Evolutionary conservation across 495 filamentous ascomycete genomes (phyloP).

Genomic region (Aspergillus leporis): DNA sequence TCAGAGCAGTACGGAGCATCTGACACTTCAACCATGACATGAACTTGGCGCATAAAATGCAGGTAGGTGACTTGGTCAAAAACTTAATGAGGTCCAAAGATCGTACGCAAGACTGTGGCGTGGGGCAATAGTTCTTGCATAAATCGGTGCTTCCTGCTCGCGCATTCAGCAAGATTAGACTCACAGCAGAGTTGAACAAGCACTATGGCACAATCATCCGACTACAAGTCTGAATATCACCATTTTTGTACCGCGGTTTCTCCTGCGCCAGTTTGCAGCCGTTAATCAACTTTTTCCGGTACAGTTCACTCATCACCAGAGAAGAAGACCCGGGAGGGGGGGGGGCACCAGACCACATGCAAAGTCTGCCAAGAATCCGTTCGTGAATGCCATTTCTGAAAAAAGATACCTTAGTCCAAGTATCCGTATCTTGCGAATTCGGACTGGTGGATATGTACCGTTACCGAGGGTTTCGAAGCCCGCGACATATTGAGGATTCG

Average conservation of each 20-base stretch:
- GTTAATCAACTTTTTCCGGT: slow-evolving; percentile 14
- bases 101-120: no score
- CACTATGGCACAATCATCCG: background rate
- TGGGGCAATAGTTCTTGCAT: no score
- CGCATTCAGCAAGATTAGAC: background rate
- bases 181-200: background rate
- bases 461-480: slow-evolving; percentile 26
- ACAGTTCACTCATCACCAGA: slow-evolving; percentile 4
- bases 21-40: no score
- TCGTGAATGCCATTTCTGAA: slow-evolving; percentile 14
- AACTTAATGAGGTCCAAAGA: no score
- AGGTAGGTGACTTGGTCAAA: no score
- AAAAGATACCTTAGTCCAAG: background rate
- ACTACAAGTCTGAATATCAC: slow-evolving; percentile 29
- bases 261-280: slow-evolving; percentile 45
- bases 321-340: background rate
- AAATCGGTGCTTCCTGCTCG: background rate
- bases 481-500: slow-evolving; percentile 37
- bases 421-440: slow-evolving; percentile 33
- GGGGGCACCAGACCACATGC: background rate
- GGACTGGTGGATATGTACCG: slow-evolving; percentile 47
- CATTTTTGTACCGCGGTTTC: slow-evolving; percentile 51
- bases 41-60: no score
- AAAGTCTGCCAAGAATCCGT: background rate
- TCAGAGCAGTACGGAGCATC: no score